Percentiles rank a stretch among this genome's conserved stretches.
Conservation (phyloP, 2,329 filamentous ascomycete species). For the Venturia carpophila region DNA sequence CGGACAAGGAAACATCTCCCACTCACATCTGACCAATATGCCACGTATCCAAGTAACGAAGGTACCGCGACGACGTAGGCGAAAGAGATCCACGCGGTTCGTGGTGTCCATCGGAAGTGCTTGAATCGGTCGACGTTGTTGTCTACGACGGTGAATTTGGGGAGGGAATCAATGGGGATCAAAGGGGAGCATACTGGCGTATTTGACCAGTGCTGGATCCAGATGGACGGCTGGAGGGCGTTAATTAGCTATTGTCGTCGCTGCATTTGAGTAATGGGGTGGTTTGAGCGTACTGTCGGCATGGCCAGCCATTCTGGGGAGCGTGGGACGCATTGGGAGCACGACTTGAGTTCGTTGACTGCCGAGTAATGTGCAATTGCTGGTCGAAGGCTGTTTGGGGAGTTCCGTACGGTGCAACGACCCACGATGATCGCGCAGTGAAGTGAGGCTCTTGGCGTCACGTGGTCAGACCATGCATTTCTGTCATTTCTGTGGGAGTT, state of each 20-base stretch:
- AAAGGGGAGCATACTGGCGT: constrained; percentile 36
- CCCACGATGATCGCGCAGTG: neutral
- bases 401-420: neutral
- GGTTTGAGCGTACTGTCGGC: constrained; percentile 27
- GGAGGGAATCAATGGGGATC: neutral
- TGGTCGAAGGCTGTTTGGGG: neutral
- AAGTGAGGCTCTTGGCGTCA: neutral
- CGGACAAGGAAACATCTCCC: neutral
- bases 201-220: constrained; percentile 51
- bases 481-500: neutral
- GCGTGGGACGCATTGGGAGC: constrained; percentile 26
- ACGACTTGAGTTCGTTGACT: neutral
- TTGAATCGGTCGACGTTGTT: constrained; percentile 80
- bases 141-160: constrained; percentile 44
- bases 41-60: constrained; percentile 58
- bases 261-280: neutral
- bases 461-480: neutral
- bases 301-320: constrained; percentile 31
- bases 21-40: constrained; percentile 80
- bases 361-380: neutral
- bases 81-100: constrained; percentile 73
- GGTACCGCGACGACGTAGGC: constrained; percentile 70
- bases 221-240: constrained; percentile 37
- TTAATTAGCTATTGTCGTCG: neutral
- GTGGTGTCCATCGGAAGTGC: constrained; percentile 89